phyloP scores from a whole-genome alignment of 2,329 filamentous ascomycete species.

The Domatiomyces globalis region DNA sequence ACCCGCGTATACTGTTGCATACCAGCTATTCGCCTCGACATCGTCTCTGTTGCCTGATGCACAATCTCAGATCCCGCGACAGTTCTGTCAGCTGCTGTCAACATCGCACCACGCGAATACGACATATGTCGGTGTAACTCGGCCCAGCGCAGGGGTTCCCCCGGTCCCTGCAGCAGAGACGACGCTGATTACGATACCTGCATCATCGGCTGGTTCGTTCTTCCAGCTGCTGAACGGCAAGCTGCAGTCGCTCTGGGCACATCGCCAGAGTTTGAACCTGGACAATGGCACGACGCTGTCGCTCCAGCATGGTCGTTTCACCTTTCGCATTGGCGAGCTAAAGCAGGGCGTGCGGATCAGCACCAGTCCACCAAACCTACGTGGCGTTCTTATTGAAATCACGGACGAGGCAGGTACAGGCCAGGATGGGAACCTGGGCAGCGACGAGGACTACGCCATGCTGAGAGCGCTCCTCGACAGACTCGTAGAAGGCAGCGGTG shows the following conservation, averaged over 20 bases:
- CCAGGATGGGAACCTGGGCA: not conserved
- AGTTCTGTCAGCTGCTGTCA: slow-evolving; percentile 13
- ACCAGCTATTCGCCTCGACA: slow-evolving; percentile 17
- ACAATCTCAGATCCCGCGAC: slow-evolving; percentile 5
- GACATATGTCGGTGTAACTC: slow-evolving; percentile 12
- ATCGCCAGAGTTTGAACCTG: slow-evolving; percentile 13
- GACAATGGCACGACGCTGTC: slow-evolving; percentile 13
- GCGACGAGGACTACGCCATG: slow-evolving; percentile 10
- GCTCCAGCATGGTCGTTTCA: slow-evolving; percentile 8
- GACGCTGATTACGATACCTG: slow-evolving; percentile 13
- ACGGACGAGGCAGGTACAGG: slow-evolving; percentile 1
- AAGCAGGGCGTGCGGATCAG: slow-evolving; percentile 10
- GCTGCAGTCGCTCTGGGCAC: slow-evolving; percentile 16
- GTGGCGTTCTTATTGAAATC: slow-evolving; percentile 13
- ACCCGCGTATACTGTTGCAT: slow-evolving; percentile 12
- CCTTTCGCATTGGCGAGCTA: slow-evolving; percentile 15
- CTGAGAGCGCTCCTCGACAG: slow-evolving; percentile 9
- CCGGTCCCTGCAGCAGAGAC: not conserved
- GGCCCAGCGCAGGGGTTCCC: slow-evolving; percentile 3
- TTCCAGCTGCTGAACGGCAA: slow-evolving; percentile 15
- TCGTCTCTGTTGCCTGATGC: slow-evolving; percentile 15
- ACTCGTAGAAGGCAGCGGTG: slow-evolving; percentile 9
- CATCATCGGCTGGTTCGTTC: slow-evolving; percentile 10
- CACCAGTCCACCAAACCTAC: slow-evolving; percentile 7
- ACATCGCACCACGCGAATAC: slow-evolving; percentile 10